A percentile compares a stretch with the other conserved stretches of the same genome.
These are phyloP conservation scores for Eustoma russellianum DNA, from an alignment of 257 asterid species.

Conservation along the genomic window DNA sequence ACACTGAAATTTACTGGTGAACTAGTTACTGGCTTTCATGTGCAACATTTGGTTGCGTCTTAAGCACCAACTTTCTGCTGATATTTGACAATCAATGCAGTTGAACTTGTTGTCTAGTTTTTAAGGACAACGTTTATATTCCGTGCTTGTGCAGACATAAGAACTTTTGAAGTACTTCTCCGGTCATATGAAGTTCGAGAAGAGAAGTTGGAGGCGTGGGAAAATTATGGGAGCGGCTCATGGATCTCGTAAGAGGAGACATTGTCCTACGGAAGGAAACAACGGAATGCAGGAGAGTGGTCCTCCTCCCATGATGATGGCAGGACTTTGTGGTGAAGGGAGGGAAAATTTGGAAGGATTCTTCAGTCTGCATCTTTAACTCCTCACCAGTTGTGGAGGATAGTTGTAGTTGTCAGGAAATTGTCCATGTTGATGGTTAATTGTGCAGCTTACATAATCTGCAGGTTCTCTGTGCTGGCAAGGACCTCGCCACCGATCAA, in stretches of 20 bases:
- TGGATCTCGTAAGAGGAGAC: conserved; percentile 65
- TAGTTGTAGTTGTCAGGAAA: too few species aligned
- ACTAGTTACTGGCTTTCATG: neutral
- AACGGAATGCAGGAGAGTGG: conserved; percentile 32
- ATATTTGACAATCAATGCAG: neutral
- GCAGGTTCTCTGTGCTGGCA: conserved; percentile 75
- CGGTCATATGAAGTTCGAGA: conserved; percentile 72
- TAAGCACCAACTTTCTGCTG: too few species aligned
- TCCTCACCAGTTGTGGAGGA: too few species aligned
- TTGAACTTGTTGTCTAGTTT: neutral
- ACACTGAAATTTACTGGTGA: conserved; percentile 68
- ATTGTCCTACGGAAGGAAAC: conserved; percentile 26
- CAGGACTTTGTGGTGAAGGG: conserved; percentile 63
- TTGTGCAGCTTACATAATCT: neutral
- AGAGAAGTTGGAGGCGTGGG: conserved; percentile 46
- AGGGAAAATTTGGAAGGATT: conserved; percentile 23
- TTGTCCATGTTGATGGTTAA: too few species aligned
- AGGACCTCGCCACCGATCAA: conserved; percentile 81
- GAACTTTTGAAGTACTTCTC: conserved; percentile 86
- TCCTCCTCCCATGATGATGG: conserved; percentile 32
- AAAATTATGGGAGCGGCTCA: conserved; percentile 37
- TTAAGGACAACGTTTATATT: conserved; percentile 6
- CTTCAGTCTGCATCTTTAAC: too few species aligned
- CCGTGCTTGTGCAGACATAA: conserved; percentile 42
- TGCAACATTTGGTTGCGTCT: neutral